Evolutionary conservation across 2,329 filamentous ascomycete species (phyloP).

Genomic region (Cladosporium sp.): DNA sequence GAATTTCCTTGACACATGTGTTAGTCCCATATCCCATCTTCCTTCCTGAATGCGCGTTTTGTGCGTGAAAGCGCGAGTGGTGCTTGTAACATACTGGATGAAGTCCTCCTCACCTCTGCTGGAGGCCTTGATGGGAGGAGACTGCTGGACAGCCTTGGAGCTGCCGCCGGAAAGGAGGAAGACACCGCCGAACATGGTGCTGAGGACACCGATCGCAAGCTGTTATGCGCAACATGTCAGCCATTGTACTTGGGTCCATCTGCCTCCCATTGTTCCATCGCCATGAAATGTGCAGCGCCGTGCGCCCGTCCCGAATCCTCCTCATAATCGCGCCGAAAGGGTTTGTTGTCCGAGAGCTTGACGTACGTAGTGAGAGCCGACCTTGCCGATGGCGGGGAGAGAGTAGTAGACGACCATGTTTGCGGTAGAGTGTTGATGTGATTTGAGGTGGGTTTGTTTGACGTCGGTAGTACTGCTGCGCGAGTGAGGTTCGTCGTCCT

Average conservation of each 20-base stretch:
- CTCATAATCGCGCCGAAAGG: slow-evolving; percentile 16
- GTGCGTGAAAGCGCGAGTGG: neutral
- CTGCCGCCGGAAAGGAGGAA: slow-evolving; percentile 48
- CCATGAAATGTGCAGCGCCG: neutral
- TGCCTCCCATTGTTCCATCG: neutral
- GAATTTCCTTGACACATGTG: slow-evolving; percentile 45
- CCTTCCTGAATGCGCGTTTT: neutral
- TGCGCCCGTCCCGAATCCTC: neutral
- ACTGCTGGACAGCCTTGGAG: slow-evolving; percentile 48
- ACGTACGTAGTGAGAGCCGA: slow-evolving; percentile 57
- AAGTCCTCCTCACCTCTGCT: slow-evolving; percentile 70
- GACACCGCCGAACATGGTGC: slow-evolving; percentile 49
- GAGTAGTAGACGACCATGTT: slow-evolving; percentile 55
- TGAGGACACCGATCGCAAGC: slow-evolving; percentile 62
- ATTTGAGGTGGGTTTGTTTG: slow-evolving; percentile 9
- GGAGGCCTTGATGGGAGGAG: slow-evolving; percentile 62
- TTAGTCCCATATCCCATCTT: slow-evolving; percentile 1
- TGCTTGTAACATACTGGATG: slow-evolving; percentile 58
- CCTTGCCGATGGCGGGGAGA: slow-evolving; percentile 50
- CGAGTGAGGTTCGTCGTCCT: slow-evolving; percentile 1
- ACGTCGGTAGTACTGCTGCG: slow-evolving; percentile 9
- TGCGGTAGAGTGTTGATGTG: slow-evolving; percentile 12
- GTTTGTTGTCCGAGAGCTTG: slow-evolving; percentile 12
- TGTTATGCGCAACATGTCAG: slow-evolving; percentile 33
- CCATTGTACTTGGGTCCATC: slow-evolving; percentile 6